Evolutionary conservation across 1,284 basidiomycete species (phyloP).

Genomic region (Ceratobasidium sp.): DNA sequence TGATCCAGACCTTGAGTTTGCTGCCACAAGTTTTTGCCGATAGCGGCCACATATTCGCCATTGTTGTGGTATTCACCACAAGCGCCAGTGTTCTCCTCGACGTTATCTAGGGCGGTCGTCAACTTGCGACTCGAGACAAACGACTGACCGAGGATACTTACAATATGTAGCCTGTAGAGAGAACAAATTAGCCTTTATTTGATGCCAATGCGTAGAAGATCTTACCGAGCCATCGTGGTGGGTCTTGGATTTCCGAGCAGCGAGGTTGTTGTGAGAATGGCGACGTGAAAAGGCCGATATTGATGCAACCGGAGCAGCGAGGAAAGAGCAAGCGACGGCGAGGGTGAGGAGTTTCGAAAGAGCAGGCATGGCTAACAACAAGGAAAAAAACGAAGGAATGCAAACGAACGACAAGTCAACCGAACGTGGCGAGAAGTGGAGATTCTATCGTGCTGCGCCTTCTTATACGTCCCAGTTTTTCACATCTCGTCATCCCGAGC

Average conservation of each 20-base stretch:
- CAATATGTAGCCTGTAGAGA: slow-evolving; percentile 2
- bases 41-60: background rate
- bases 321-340: background rate
- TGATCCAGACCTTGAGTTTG: background rate
- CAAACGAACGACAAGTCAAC: background rate
- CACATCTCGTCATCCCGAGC: background rate
- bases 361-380: background rate
- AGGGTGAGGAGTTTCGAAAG: background rate
- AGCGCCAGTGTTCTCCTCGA: slow-evolving; percentile 11
- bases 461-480: background rate
- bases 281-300: background rate
- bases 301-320: background rate
- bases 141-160: background rate
- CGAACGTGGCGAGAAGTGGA: too few species aligned
- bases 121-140: too few species aligned
- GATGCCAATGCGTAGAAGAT: background rate
- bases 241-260: too few species aligned
- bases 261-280: background rate
- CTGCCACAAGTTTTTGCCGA: background rate
- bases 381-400: background rate
- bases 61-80: slow-evolving; percentile 10
- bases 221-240: background rate
- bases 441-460: too few species aligned
- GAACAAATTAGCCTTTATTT: too few species aligned
- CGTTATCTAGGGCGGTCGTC: background rate